Evolutionary conservation across 495 filamentous ascomycete species (phyloP), one percentile per base, ranked within the genome.

Genomic region (Trypethelium eluteriae): DNA sequence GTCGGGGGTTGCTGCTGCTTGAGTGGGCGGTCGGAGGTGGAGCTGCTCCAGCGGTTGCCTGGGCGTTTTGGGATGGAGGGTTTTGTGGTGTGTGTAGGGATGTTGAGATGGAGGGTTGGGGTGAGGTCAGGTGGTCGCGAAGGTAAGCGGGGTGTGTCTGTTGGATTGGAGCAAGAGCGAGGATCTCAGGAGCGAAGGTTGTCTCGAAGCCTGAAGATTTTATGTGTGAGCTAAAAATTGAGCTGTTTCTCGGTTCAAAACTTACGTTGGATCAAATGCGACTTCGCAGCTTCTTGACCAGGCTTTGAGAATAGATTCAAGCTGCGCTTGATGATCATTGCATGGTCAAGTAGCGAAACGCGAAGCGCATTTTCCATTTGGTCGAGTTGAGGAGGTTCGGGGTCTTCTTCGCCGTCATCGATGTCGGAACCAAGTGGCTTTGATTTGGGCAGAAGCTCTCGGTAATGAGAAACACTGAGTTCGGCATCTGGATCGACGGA

Each of bases 321-420:
- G 69, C 90, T 92, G 66, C 91, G 86, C 78, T 93, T 93, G 73
- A 98, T 86, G 69, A 88, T 85, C 50, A 92, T 82, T 3, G 91
- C 91, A 72, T 98, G 93, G 73, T 98, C 94, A 62, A 95, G 82
- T 49, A 98, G 81, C 25, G 91, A 91, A 67, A 90, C 87, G 68
- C 87, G 88, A 63, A 98, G 85, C 25, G 95, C 92, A 69, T 88
- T 91, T 70, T 93, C 85, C 76, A 96, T 81, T 1, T 86, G 83
- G 70, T 87, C 82, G 7, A 89, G 74, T 50, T 83, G 77, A 12
- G 77, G 70, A 41, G 80, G 75, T 65, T 81, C 80, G 10, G 80
- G 78, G 38, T 79, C 74, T 3, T 82, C 79, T 41, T 81, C 80
- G 38, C 74, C 76, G 10, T 83, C 79, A 12, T 80, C 79, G 25